Conservation (phyloP, 768 basidiomycete genomes). For the Tulasnella calospora region DNA sequence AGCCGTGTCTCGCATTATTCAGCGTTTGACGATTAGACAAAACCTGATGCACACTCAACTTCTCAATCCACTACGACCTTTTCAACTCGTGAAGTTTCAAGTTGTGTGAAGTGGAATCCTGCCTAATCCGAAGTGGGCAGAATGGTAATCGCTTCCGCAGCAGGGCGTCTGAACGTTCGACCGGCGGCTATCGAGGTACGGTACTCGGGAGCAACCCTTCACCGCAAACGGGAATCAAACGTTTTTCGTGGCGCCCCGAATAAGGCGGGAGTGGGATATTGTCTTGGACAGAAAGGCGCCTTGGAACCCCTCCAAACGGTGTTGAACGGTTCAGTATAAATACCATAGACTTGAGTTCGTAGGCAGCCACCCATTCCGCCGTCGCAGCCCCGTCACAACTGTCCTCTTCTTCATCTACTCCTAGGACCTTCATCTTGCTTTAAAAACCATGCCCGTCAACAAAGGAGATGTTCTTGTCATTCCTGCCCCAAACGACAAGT, state of each 20-base stretch:
- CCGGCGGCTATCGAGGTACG: not conserved
- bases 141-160: not conserved
- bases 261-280: not conserved
- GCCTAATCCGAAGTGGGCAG: not conserved
- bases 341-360: not conserved
- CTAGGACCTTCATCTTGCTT: too few species aligned
- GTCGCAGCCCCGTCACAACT: not conserved
- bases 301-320: not conserved
- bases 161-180: not conserved
- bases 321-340: not conserved
- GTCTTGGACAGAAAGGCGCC: not conserved
- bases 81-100: too few species aligned
- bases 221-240: not conserved
- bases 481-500: not conserved
- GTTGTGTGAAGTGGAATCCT: not conserved
- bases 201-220: not conserved
- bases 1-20: too few species aligned
- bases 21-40: too few species aligned
- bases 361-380: not conserved
- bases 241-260: not conserved
- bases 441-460: not conserved
- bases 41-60: too few species aligned
- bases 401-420: not conserved
- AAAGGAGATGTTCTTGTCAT: not conserved
- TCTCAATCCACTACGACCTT: too few species aligned